Base-by-base conservation (phyloP, 2,329 filamentous ascomycete genomes). In the Fusarium chaquense region DNA sequence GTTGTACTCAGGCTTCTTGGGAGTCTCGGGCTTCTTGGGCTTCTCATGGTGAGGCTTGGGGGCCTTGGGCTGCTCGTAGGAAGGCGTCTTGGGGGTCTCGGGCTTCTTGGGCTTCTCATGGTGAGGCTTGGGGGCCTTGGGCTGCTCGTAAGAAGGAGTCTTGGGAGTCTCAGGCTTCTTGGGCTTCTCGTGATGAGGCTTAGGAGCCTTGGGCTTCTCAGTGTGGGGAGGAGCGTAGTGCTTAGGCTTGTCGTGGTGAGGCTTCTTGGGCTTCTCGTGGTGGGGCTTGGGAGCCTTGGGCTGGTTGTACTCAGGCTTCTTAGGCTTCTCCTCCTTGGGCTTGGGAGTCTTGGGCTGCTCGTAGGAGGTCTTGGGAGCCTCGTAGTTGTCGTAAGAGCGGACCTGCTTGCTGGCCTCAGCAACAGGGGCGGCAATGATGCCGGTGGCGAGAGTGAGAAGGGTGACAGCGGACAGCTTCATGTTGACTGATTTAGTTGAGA, bases 401-500 rank as follows among this genome's bases (percentile, higher is more conserved):
- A 66, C 63, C 13, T 62, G 62, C 35, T 66, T 56, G 57, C 22
- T 63, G 22, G 58, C 57, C 36, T 67, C 64, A 15, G 64, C 46
- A 35, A 67, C 64, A 3, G 65, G 65, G 28, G 65, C 65, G 22
- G 65, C 65, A 36, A 67, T 44, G 30, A 67, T 67, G 47, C 64
- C 63, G 5, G 65, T 67, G 65, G 65, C 60, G 20, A 67, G 59
- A 35, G 65, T 64, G 30, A 67, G 64, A 64, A 67, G 51, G 8
- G 65, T 68, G 52, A 67, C 51, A 49, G 65, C 64, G 63, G 65
- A 67, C 41, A 67, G 44, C 65, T 67, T 67, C 65, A 67, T 67
- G 20, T 45, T 67, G 58, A 30, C 58, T 44, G 35, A 58, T 47
- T 28, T 30, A 45, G 3, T 30, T 43, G 20, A 10, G 32, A 38